These are phyloP conservation scores for Corrigiola litoralis DNA, from an alignment of 179 eudicot species.

Conservation along the genomic window DNA sequence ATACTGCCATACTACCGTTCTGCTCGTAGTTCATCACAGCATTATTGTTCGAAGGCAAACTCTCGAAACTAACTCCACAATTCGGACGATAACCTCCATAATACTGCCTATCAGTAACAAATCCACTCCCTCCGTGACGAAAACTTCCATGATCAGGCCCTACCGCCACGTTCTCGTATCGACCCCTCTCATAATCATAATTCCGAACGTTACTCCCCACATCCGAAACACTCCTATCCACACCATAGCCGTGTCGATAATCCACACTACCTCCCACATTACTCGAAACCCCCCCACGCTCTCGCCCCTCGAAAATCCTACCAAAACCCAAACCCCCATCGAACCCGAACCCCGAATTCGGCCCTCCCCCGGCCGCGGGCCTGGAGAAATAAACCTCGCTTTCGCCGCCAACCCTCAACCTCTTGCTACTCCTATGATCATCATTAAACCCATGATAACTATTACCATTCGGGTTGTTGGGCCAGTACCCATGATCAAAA, in stretches of 20 bases:
- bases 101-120: conserved; percentile 9
- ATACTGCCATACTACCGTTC: conserved; percentile 21
- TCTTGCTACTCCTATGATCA: conserved; percentile 48
- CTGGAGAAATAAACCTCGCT: conserved; percentile 5
- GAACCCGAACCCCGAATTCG: conserved; percentile 8
- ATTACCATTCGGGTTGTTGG: conserved; percentile 36
- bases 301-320: conserved; percentile 13
- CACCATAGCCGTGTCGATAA: conserved; percentile 13
- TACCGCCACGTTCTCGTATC: conserved; percentile 22
- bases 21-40: conserved; percentile 23
- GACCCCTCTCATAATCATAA: conserved; percentile 19
- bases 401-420: conserved; percentile 43
- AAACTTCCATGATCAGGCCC: conserved; percentile 4
- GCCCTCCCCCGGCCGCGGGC: conserved; percentile 24
- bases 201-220: conserved; percentile 12
- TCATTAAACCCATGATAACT: conserved; percentile 28
- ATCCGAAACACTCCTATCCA: conserved; percentile 8
- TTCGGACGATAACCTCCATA: conserved; percentile 23
- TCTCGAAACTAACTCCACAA: conserved; percentile 13
- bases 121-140: conserved; percentile 17
- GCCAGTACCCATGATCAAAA: conserved; percentile 25
- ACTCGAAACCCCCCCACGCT: not conserved
- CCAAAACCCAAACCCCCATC: conserved; percentile 20
- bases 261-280: conserved; percentile 14
- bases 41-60: conserved; percentile 20